phyloP scores from a whole-genome alignment of 176 grass and related monocot genomes.

The Avena sativa region DNA sequence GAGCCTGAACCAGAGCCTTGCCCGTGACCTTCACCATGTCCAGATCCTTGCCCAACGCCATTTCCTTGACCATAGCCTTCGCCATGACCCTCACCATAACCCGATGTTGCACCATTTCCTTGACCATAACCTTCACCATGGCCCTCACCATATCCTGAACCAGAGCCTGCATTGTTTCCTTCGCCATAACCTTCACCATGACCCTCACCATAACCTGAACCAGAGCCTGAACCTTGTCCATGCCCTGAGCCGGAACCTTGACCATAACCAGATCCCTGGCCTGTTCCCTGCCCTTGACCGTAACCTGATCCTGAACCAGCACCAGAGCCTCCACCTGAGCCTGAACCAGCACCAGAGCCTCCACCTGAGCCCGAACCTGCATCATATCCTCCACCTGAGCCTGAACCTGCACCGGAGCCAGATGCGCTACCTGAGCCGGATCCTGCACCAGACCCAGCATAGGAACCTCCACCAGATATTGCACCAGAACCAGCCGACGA shows the following conservation, averaged over 20 bases:
- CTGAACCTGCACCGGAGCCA: neutral
- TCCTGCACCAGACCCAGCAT: slow-evolving; percentile 20
- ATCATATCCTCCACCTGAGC: neutral
- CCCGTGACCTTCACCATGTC: slow-evolving; percentile 25
- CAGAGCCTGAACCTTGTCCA: slow-evolving; percentile 28
- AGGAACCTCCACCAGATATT: slow-evolving; percentile 12
- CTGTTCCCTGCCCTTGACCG: slow-evolving; percentile 38
- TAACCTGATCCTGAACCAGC: slow-evolving; percentile 13
- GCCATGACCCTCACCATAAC: slow-evolving; percentile 20
- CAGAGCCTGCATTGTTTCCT: slow-evolving; percentile 1
- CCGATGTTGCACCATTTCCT: neutral
- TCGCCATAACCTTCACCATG: slow-evolving; percentile 40
- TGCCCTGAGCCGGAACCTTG: slow-evolving; percentile 41
- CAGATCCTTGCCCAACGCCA: neutral
- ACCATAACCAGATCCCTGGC: slow-evolving; percentile 23
- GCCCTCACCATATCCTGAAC: slow-evolving; percentile 1
- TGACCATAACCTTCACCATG: slow-evolving; percentile 30
- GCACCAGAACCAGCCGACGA: slow-evolving; percentile 14
- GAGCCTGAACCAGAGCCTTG: slow-evolving; percentile 9
- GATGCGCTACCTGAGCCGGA: neutral
- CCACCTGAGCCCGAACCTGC: neutral
- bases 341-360: neutral
- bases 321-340: neutral
- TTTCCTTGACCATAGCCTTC: slow-evolving; percentile 19
- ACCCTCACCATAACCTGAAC: slow-evolving; percentile 38